Base-by-base conservation (phyloP, 768 basidiomycete species). In the Suillus brevipes region DNA sequence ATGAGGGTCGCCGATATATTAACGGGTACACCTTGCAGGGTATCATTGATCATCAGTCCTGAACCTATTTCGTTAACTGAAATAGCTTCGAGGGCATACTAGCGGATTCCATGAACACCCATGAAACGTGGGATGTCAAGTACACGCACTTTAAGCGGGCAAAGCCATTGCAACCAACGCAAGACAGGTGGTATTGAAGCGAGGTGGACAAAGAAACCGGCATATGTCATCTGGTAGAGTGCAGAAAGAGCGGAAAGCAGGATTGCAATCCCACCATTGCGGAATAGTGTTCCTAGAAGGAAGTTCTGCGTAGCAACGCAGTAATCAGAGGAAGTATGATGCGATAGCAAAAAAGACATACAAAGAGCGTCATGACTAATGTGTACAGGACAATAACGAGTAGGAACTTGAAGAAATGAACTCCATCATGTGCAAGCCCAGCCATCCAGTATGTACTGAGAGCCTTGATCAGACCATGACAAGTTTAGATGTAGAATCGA, bases 361-460 rank as follows among this genome's bases (percentile, higher is more conserved):
- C 93, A 74, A 87, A 96, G 49, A 97, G 84, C 0, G 94, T 94
- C 87, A 95, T 92, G 42, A 84, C 88, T 23, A 97, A 81, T 0
- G 89, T 89, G 74, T 89, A 97, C 25, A 97, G 80, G 23, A 94
- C 89, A 20, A 98, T 82, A 66, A 97, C 91, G 72, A 98, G 86
- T 25, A 97, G 80, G 79, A 92, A 99, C 72, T 97, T 99, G 89
- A 97, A 99, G 83, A 90, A 98, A 73, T 90, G 83, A 0, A 88
- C 85, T 2, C 94, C 88, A 50, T 91, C 84, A 5, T 82, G 82
- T 2, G 92, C 84, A 5, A 98, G 85, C 14, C 96, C 95, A 3
- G 94, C 94, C 96, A 98, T 95, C 92, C 93, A 94, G 70, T 94
- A 95, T n/a, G 89, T 89, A 61, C 90, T 91, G 65, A 12, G 50